These are phyloP conservation scores for Lentinula detonsa DNA, from an alignment of 768 basidiomycete genomes.

Conservation along the genomic window DNA sequence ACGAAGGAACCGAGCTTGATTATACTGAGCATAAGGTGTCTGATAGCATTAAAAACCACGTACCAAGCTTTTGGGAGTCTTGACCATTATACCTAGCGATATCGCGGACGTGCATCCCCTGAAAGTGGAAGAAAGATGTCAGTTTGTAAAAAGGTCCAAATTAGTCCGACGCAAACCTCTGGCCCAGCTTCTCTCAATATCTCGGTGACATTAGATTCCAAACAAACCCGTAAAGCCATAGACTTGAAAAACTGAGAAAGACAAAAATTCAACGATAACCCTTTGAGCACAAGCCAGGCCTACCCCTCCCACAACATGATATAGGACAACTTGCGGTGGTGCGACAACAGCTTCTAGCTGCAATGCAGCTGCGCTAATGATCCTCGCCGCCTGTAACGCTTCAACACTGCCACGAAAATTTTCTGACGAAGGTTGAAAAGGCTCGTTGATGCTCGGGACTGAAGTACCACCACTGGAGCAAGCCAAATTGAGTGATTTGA, in stretches of 20 bases:
- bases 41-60: neutral
- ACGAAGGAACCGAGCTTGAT: constrained; percentile 28
- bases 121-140: neutral
- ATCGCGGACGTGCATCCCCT: constrained; percentile 28
- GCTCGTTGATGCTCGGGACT: neutral
- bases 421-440: constrained; percentile 3
- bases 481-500: neutral
- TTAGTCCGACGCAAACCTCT: constrained; percentile 9
- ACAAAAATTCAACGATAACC: no score
- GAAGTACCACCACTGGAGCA: neutral
- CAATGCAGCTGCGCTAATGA: constrained; percentile 24
- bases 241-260: constrained; percentile 18
- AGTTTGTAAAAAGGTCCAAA: neutral
- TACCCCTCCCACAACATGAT: constrained; percentile 20
- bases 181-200: constrained; percentile 34
- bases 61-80: constrained; percentile 28
- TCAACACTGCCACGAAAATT: neutral
- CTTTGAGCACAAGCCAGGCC: constrained; percentile 17
- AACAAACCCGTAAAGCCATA: constrained; percentile 21
- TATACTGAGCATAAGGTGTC: neutral
- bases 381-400: constrained; percentile 21
- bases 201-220: constrained; percentile 30
- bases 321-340: constrained; percentile 20
- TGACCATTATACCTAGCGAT: constrained; percentile 24
- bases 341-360: constrained; percentile 22